Evolutionary conservation across 805 yeast genomes (phyloP), one percentile per base, ranked within the genome.

Genomic region (Debaryomyces hansenii): DNA sequence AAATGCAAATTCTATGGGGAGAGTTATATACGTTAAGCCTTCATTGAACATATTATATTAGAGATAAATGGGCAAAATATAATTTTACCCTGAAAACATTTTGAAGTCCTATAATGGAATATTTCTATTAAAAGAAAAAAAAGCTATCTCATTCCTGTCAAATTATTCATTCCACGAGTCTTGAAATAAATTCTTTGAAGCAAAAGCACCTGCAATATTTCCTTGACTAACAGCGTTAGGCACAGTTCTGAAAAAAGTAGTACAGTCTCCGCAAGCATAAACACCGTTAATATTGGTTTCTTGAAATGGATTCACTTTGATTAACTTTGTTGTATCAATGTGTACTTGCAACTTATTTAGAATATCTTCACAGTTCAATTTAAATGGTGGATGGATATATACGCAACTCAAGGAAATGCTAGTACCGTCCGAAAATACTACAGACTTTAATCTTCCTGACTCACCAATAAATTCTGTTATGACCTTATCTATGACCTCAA

Each of bases 141-240:
- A 16, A 16, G 2, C 18, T 16, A 16, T 16, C 18, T 16, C 10
- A 9, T 24, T 24, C 27, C 10, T 9, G 10, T 9, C 10, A 24
- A 9, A 31, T 31, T 14, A 31, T 9, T 31, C 34, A 31, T 43
- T 18, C 47, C 47, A 44, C 4, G 20, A 4, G 3, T 44, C 47
- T 15, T 32, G 29, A 20, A 44, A 39, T 12, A 44, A 24, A 20
- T 36, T 37, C 18, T 44, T 31, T 14, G 43, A 21, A 11, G 24
- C 39, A 20, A 31, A 18, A 18, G 21, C 34, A 15, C 31, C 39
- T 15, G 48, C 45, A 4, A 37, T 4, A 15, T 12, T 16, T 15
- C 50, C 52, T 15, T 47, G 47, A 4, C 29, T 50, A 1, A 54
- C 55, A 4, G 63, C 45, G 14, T 9, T 31, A 7, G 51, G 27